Conservation (phyloP, 768 basidiomycete species). For the Wakefieldia striispora region DNA sequence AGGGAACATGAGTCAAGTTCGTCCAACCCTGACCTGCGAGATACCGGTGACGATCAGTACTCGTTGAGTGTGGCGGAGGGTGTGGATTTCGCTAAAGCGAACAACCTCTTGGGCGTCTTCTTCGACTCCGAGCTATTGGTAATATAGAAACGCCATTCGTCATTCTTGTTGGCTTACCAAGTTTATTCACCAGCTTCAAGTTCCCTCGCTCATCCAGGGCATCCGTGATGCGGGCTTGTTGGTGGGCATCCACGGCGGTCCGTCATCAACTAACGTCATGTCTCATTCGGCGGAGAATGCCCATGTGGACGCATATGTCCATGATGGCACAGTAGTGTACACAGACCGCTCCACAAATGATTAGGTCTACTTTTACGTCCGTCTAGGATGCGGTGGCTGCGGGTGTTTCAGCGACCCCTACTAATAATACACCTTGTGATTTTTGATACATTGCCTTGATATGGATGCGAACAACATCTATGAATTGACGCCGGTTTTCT, state of each 20-base stretch:
- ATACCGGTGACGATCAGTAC: constrained; percentile 47
- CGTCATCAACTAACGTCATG: constrained; percentile 39
- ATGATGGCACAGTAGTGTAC: constrained; percentile 64
- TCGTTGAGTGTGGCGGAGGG: constrained; percentile 79
- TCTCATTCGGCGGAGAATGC: constrained; percentile 41
- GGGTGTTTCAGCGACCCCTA: not conserved
- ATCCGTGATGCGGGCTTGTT: constrained; percentile 88
- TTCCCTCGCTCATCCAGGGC: constrained; percentile 85
- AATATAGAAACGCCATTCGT: constrained; percentile 25
- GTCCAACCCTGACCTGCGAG: constrained; percentile 33
- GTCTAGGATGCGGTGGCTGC: constrained; percentile 24
- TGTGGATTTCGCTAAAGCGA: constrained; percentile 88
- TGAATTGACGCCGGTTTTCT: constrained; percentile 9
- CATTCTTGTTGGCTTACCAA: constrained; percentile 13
- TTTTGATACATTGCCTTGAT: constrained; percentile 25
- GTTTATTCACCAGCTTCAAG: constrained; percentile 51
- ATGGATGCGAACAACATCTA: constrained; percentile 13
- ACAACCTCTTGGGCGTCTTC: constrained; percentile 91
- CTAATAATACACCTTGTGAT: constrained; percentile 13
- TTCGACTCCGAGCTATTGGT: constrained; percentile 87
- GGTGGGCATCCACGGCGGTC: constrained; percentile 76
- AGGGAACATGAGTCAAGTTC: constrained; percentile 39
- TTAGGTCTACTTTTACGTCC: constrained; percentile 28
- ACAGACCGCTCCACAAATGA: constrained; percentile 59
- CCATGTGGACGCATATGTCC: constrained; percentile 67